Evolutionary conservation across 2,329 filamentous ascomycete species (phyloP), one percentile per base, ranked within the genome.

Genomic region (Exophiala sp.): DNA sequence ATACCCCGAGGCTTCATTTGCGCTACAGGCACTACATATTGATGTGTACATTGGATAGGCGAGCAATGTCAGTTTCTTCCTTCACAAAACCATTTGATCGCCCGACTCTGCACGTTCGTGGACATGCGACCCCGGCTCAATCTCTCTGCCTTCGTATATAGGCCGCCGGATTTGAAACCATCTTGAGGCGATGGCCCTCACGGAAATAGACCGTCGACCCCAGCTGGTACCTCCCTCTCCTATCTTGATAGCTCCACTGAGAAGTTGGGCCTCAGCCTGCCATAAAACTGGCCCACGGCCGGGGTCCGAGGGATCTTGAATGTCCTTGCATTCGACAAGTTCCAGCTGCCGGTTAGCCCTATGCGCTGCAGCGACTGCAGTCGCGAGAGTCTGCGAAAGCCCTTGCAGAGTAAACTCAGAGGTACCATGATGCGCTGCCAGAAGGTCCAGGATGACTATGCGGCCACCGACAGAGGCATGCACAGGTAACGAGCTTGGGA

Each of bases 91-190:
- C 19, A 56, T 56, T 38, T 46, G 38, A 19, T 58, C 43, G 16
- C 47, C 47, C 14, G 24, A 37, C 30, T 48, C 44, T 49, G 38
- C 23, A 27, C 50, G 29, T 35, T 24, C 21, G 18, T 47, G 10
- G 30, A 14, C 10, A 29, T 21, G 21, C 24, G 11, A 32, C 11
- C 5, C 23, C 2, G 21, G 8, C 56, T 45, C 13, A 16, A 10
- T 23, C 43, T 24, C n/a, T 35, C 46, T 32, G 19, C 67, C 64
- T 67, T 68, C 71, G 9, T 7, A 8, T 10, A 9, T n/a, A 11
- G 19, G 6, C 27, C 66, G 58, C 16, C 70, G 69, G 47, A 83
- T 79, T 22, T 64, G 64, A 62, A 86, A 88, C 85, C 86, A 89
- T 27, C 82, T 77, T 14, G 73, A 71, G 32, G 85, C 67, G 14